Conservation (phyloP, 2,329 filamentous ascomycete species). For the Arthrobotrys megalospora region DNA sequence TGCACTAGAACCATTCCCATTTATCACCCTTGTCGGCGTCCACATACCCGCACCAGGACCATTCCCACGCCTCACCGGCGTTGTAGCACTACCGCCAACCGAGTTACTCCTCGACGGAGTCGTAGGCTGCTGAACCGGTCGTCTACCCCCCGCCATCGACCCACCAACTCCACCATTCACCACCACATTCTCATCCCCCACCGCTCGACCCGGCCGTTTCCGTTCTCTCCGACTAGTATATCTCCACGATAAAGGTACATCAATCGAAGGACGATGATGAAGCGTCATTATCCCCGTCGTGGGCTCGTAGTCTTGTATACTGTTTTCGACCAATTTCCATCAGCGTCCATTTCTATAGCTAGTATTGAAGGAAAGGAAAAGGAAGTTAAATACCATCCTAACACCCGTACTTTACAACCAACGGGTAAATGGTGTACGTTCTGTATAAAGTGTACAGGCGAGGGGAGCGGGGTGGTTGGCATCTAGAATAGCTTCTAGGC, state of each 20-base stretch:
- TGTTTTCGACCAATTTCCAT: slow-evolving; percentile 21
- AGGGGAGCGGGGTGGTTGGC: slow-evolving; percentile 48
- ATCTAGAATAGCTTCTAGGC: slow-evolving; percentile 33
- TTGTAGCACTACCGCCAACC: too few species aligned
- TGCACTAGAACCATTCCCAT: not conserved
- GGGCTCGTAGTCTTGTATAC: slow-evolving; percentile 45
- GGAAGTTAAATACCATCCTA: slow-evolving; percentile 37
- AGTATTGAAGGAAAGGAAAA: not conserved
- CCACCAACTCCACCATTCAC: not conserved
- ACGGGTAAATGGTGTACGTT: slow-evolving; percentile 47
- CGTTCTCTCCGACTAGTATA: not conserved
- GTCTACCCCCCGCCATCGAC: not conserved
- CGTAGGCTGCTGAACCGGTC: not conserved
- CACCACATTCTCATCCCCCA: slow-evolving; percentile 1
- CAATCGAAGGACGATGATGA: slow-evolving; percentile 42
- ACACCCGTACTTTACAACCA: slow-evolving; percentile 41
- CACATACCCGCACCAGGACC: not conserved
- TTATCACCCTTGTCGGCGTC: not conserved
- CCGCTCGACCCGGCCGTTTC: not conserved
- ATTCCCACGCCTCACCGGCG: not conserved
- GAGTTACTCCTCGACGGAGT: too few species aligned
- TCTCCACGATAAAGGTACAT: slow-evolving; percentile 21
- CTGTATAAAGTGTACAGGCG: slow-evolving; percentile 46
- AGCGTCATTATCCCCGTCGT: slow-evolving; percentile 32
- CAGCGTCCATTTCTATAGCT: not conserved